Conservation (phyloP, 2,329 filamentous ascomycete species). For the Macrophomina pseudophaseolina region DNA sequence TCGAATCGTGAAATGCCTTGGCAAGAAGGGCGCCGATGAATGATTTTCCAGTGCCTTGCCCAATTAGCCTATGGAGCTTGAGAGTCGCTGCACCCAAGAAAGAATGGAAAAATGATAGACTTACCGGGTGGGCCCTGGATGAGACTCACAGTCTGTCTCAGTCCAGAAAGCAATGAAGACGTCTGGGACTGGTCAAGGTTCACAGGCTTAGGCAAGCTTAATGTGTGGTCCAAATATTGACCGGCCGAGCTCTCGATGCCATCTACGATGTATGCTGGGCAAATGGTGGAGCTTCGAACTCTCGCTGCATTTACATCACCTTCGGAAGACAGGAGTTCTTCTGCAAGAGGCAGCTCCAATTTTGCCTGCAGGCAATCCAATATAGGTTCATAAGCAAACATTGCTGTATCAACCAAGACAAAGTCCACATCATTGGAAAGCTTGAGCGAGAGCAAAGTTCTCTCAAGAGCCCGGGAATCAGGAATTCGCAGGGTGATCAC, state of each 20-base stretch:
- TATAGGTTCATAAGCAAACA: slow-evolving; percentile 73
- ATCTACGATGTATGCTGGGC: neutral
- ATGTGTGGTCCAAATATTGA: slow-evolving; percentile 39
- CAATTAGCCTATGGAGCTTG: slow-evolving; percentile 21
- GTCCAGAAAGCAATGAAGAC: slow-evolving; percentile 59
- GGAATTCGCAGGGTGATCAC: slow-evolving; percentile 59
- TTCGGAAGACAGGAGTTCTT: slow-evolving; percentile 53
- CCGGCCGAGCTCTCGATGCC: slow-evolving; percentile 30
- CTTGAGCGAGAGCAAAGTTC: slow-evolving; percentile 54
- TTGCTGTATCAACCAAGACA: slow-evolving; percentile 61
- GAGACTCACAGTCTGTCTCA: slow-evolving; percentile 61
- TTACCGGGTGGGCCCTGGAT: slow-evolving; percentile 76
- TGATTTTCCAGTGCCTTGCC: slow-evolving; percentile 72
- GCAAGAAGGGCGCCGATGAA: slow-evolving; percentile 71
- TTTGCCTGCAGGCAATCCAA: slow-evolving; percentile 64
- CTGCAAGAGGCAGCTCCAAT: slow-evolving; percentile 60
- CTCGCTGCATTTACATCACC: slow-evolving; percentile 3
- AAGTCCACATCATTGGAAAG: slow-evolving; percentile 19
- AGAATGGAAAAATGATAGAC: slow-evolving; percentile 26
- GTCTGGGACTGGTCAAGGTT: slow-evolving; percentile 61
- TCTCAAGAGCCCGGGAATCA: slow-evolving; percentile 52
- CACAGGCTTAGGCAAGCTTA: slow-evolving; percentile 41
- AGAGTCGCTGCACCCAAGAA: too few species aligned
- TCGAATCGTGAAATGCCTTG: slow-evolving; percentile 59
- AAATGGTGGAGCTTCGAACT: neutral